Evolutionary conservation across 257 asterid genomes (phyloP).

Genomic region (Fraxinus pennsylvanica): DNA sequence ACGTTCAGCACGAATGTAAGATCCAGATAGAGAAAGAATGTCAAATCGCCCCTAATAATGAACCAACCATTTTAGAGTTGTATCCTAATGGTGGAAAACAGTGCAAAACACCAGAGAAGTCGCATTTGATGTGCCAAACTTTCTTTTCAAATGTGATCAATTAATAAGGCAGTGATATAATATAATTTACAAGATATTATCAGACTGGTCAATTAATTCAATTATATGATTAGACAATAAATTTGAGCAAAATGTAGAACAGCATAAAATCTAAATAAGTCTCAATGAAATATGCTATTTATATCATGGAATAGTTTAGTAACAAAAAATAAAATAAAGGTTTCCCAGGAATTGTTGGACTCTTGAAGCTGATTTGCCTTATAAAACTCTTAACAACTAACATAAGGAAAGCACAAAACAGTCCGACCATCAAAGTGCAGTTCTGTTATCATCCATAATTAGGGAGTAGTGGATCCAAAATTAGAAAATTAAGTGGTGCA

Average conservation of each 20-base stretch:
- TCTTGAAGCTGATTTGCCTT: not conserved
- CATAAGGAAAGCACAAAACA: not conserved
- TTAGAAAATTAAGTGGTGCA: not conserved
- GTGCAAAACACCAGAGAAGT: not conserved
- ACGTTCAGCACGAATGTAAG: slow-evolving; percentile 50
- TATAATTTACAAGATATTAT: not conserved
- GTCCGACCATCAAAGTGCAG: not conserved
- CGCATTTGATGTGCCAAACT: slow-evolving; percentile 5
- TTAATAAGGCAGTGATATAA: not conserved
- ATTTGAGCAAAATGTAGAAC: not conserved
- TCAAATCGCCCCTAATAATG: slow-evolving; percentile 57
- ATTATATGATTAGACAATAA: not conserved
- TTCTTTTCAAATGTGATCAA: not conserved
- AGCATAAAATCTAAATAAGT: not conserved
- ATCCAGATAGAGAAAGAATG: slow-evolving; percentile 61
- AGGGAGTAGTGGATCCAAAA: not conserved
- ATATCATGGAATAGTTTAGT: not conserved
- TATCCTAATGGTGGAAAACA: not conserved
- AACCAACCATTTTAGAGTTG: not conserved
- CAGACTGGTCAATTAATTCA: too few relatives aligned
- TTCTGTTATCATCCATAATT: not conserved
- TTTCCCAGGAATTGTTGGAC: not conserved
- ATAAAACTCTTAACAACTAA: not conserved
- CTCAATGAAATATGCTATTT: not conserved
- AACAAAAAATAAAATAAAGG: not conserved